Percentiles rank a stretch among this genome's conserved stretches.
These are phyloP conservation scores for Chaetothyriales sp. DNA, from an alignment of 2,329 filamentous ascomycete species.

Conservation along the genomic window DNA sequence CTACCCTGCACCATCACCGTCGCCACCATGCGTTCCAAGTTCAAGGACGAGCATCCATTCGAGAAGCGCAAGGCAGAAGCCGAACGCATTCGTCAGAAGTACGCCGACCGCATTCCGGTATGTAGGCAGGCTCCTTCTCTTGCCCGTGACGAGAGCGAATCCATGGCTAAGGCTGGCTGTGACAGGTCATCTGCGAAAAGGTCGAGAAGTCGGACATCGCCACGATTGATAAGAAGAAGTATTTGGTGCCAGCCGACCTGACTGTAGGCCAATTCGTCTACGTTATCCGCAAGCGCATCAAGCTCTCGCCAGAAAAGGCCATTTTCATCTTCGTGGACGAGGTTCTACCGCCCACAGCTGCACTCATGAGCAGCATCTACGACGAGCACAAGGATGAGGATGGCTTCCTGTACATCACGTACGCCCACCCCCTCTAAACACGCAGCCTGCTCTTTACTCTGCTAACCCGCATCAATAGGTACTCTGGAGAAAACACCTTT, in stretches of 20 bases:
- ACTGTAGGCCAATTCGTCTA: constrained; percentile 99
- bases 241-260: constrained; percentile 89
- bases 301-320: constrained; percentile 97
- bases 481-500: constrained; percentile 99
- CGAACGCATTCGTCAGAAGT: constrained; percentile 98
- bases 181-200: constrained; percentile 96
- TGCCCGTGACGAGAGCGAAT: constrained; percentile 1
- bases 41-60: constrained; percentile 99
- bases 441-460: constrained; percentile 1
- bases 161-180: constrained; percentile 8
- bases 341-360: constrained; percentile 87
- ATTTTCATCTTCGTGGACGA: constrained; percentile 99
- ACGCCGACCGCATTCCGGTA: constrained; percentile 95
- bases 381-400: constrained; percentile 90
- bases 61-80: constrained; percentile 99
- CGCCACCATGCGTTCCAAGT: constrained; percentile 87
- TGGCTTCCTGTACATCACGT: constrained; percentile 96
- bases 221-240: constrained; percentile 99
- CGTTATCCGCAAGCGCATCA: constrained; percentile 99
- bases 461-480: constrained; percentile 34
- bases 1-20: constrained; percentile 19
- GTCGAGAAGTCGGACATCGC: constrained; percentile 98
- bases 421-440: constrained; percentile 24
- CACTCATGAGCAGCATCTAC: constrained; percentile 98
- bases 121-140: constrained; percentile 27